Conservation (phyloP, 106 monocot species). For the Platanthera guangdongensis region DNA sequence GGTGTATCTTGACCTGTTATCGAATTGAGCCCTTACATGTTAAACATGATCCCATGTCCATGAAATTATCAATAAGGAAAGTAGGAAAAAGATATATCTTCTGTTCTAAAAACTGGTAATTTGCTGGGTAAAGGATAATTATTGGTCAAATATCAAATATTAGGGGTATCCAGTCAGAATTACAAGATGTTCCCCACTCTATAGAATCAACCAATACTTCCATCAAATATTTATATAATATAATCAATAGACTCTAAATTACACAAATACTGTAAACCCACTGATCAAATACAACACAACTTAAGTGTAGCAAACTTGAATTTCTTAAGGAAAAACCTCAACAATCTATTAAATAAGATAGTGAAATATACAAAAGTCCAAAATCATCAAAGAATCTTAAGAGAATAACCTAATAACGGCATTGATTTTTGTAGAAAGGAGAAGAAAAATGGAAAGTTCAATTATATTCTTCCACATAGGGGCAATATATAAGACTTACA, state of each 20-base stretch:
- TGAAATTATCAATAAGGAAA: too few species aligned
- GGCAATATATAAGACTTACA: too few species aligned
- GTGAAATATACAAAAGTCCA: neutral
- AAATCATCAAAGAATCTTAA: neutral
- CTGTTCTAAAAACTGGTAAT: conserved; percentile 9
- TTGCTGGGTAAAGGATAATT: conserved; percentile 1
- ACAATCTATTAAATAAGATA: neutral
- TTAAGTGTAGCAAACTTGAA: neutral
- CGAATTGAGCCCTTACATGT: too few species aligned
- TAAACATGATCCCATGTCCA: too few species aligned
- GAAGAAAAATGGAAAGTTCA: too few species aligned
- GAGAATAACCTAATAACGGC: neutral
- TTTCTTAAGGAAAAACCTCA: neutral
- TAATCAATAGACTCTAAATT: neutral
- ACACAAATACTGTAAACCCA: neutral
- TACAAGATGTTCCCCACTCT: conserved; percentile 33
- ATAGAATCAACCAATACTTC: conserved; percentile 19
- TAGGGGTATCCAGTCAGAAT: conserved; percentile 40
- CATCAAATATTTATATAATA: neutral
- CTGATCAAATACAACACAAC: neutral
- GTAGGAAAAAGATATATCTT: neutral
- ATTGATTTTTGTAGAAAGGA: too few species aligned
- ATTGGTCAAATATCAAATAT: conserved; percentile 4
- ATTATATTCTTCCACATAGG: too few species aligned
- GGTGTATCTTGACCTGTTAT: conserved; percentile 47